Conservation (phyloP, 768 basidiomycete genomes). For the Lentinus tigrinus region DNA sequence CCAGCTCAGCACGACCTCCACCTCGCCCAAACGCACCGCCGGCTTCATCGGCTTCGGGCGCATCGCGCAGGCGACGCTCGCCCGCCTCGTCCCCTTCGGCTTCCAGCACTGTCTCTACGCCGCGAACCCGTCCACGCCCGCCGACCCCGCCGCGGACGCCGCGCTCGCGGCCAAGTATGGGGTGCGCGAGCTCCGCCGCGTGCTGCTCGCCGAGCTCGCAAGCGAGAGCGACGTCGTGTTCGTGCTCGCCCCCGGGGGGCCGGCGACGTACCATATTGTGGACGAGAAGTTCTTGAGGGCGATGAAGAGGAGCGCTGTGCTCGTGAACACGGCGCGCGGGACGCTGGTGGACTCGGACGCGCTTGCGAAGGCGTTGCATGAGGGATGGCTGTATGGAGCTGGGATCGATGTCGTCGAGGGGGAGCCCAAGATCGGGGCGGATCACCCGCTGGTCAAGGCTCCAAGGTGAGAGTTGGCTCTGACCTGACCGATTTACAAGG, state of each 20-base stretch:
- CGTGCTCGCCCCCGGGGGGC: slow-evolving; percentile 76
- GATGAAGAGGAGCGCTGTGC: slow-evolving; percentile 83
- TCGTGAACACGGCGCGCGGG: slow-evolving; percentile 87
- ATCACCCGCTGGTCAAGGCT: slow-evolving; percentile 81
- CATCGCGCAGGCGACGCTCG: slow-evolving; percentile 82
- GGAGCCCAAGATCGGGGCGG: slow-evolving; percentile 70
- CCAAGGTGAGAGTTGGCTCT: slow-evolving; percentile 49
- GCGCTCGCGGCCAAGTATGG: slow-evolving; percentile 28
- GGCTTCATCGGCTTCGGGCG: slow-evolving; percentile 96
- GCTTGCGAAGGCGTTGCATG: slow-evolving; percentile 72
- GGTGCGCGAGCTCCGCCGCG: slow-evolving; percentile 47
- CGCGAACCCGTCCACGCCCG: slow-evolving; percentile 50
- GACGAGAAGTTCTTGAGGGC: slow-evolving; percentile 65
- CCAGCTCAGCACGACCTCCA: slow-evolving; percentile 59
- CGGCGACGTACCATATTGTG: slow-evolving; percentile 69
- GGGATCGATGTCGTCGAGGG: slow-evolving; percentile 94
- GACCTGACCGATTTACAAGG: background rate
- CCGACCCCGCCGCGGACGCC: slow-evolving; percentile 40
- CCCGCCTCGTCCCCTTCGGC: slow-evolving; percentile 80
- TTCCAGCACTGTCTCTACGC: slow-evolving; percentile 72
- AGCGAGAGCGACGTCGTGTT: slow-evolving; percentile 81
- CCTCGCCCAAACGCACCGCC: slow-evolving; percentile 59
- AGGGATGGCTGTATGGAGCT: slow-evolving; percentile 86
- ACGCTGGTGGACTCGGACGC: slow-evolving; percentile 90
- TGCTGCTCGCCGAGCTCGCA: slow-evolving; percentile 68